Evolutionary conservation across 371 early-diverging fungal species (phyloP).

Genomic region (Actinomucor elegans): DNA sequence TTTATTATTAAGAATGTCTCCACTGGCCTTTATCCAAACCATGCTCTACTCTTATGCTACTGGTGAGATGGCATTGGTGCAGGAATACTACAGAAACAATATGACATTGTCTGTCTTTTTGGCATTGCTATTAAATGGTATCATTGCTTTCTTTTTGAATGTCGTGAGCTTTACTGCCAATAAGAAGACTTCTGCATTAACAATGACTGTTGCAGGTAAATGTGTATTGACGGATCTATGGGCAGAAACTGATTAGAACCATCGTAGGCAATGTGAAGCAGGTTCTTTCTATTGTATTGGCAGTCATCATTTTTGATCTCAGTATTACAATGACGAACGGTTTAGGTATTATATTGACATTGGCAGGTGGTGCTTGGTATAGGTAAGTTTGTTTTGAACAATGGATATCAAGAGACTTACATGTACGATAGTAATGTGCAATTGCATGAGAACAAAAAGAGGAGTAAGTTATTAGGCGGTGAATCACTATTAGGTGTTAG

Average conservation of each 20-base stretch:
- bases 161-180: conserved; percentile 83
- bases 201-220: conserved; percentile 84
- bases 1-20: conserved; percentile 77
- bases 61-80: conserved; percentile 68
- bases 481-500: conserved; percentile 21
- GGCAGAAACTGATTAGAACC: background rate
- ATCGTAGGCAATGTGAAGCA: conserved; percentile 82
- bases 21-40: conserved; percentile 77
- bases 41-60: conserved; percentile 62
- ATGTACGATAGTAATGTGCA: conserved; percentile 17
- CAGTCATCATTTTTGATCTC: conserved; percentile 74
- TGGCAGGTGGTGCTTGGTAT: conserved; percentile 74
- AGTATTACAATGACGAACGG: conserved; percentile 67
- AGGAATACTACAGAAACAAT: conserved; percentile 47
- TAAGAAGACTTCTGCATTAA: conserved; percentile 81
- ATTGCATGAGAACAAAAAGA: conserved; percentile 20
- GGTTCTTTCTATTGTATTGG: conserved; percentile 76
- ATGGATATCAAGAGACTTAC: background rate
- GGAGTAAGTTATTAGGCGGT: conserved; percentile 16
- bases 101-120: conserved; percentile 44
- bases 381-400: conserved; percentile 29
- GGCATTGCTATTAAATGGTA: conserved; percentile 73
- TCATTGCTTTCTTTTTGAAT: conserved; percentile 84
- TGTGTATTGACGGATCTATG: background rate
- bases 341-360: conserved; percentile 75